phyloP scores from a whole-genome alignment of 495 filamentous ascomycete species.

The Neurospora sp. region DNA sequence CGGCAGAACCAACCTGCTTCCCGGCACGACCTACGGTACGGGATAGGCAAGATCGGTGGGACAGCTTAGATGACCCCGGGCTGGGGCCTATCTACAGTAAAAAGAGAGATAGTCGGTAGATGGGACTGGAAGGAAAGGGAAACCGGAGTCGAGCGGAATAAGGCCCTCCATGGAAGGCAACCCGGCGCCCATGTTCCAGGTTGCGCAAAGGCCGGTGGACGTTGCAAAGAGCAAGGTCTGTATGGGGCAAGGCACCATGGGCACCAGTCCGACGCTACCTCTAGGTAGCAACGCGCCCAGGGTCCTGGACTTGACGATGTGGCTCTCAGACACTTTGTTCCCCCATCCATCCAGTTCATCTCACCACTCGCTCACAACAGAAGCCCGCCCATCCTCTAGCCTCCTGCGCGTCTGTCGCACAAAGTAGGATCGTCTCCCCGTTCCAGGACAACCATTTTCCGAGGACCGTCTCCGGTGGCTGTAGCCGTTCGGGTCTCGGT shows the following conservation, averaged over 20 bases:
- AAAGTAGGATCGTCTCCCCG: background rate
- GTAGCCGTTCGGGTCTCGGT: background rate
- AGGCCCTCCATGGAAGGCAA: background rate
- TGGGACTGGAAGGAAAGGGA: background rate
- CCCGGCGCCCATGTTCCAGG: background rate
- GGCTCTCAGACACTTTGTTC: background rate
- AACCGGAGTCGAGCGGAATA: background rate
- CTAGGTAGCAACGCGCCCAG: background rate
- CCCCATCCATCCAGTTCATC: background rate
- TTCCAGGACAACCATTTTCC: background rate
- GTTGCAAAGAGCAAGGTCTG: background rate
- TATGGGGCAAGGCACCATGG: background rate
- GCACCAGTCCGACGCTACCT: background rate
- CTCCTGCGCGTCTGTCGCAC: constrained; percentile 8
- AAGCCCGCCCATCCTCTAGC: constrained; percentile 6
- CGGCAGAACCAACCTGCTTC: background rate
- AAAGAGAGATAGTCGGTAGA: background rate
- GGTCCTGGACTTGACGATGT: background rate
- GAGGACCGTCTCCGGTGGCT: background rate
- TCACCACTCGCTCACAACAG: background rate
- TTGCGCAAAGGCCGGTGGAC: background rate
- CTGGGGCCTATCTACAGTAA: background rate
- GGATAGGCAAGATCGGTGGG: background rate
- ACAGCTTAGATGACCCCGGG: background rate
- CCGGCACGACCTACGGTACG: background rate